Evolutionary conservation across 2,329 filamentous ascomycete species (phyloP).

Genomic region (Phialemonium atrogriseum): DNA sequence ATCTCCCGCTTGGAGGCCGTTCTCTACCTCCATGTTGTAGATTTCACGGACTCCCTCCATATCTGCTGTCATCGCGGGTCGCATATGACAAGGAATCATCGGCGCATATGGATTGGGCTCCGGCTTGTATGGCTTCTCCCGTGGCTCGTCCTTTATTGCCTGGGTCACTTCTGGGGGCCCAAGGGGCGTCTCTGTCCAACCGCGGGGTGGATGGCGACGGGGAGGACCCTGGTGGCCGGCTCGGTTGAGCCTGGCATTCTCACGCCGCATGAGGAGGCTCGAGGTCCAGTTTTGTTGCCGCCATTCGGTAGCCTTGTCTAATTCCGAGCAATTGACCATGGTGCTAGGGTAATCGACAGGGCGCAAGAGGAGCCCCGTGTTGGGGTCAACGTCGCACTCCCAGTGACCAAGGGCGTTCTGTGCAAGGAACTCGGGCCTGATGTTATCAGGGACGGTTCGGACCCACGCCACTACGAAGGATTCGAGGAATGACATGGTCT

Average conservation of each 20-base stretch:
- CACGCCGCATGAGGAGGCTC: too few species aligned
- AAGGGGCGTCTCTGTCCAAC: too few species aligned
- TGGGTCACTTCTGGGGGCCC: too few species aligned
- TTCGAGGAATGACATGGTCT: not conserved
- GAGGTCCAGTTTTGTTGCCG: conserved; percentile 14
- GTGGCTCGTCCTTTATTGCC: too few species aligned
- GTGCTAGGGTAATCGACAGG: conserved; percentile 25
- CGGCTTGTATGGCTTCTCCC: not conserved
- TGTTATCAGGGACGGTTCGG: not conserved
- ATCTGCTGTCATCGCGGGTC: conserved; percentile 30
- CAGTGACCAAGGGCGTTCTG: conserved; percentile 8
- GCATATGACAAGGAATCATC: conserved; percentile 26
- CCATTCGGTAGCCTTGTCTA: conserved; percentile 7
- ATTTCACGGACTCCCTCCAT: conserved; percentile 30
- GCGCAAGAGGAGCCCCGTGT: conserved; percentile 23
- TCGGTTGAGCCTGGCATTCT: too few species aligned
- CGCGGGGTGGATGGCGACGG: too few species aligned
- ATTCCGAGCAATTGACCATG: conserved; percentile 9
- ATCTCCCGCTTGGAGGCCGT: conserved; percentile 22
- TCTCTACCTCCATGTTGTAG: conserved; percentile 33
- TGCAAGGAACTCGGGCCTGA: conserved; percentile 1
- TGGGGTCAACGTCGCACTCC: conserved; percentile 27
- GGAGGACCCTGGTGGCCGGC: too few species aligned
- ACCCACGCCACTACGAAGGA: conserved; percentile 9
- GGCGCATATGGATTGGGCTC: conserved; percentile 14